Percentiles rank a stretch among this genome's conserved stretches.
These are phyloP conservation scores for Holtermanniella nyarrowii DNA, from an alignment of 768 basidiomycete genomes.

Conservation along the genomic window DNA sequence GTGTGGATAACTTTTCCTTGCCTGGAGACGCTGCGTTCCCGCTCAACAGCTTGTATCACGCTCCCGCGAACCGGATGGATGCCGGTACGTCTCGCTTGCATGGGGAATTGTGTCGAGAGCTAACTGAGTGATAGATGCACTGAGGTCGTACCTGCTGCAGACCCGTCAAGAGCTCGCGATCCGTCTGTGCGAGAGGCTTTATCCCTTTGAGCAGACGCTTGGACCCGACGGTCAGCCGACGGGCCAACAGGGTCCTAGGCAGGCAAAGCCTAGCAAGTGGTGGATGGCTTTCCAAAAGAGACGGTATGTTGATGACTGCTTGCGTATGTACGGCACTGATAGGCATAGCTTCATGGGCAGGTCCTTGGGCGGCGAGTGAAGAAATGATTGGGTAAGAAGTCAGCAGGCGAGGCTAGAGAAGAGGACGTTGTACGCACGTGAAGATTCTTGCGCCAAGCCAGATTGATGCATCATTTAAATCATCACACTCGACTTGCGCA, in stretches of 20 bases:
- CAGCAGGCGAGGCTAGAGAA: no score
- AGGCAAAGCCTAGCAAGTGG: slow-evolving; percentile 93
- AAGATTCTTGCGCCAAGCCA: no score
- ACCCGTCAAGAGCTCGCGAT: slow-evolving; percentile 83
- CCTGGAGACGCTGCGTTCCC: slow-evolving; percentile 95
- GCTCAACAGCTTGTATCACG: slow-evolving; percentile 80
- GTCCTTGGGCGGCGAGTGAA: slow-evolving; percentile 18
- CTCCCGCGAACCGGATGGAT: slow-evolving; percentile 64
- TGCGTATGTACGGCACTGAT: not conserved
- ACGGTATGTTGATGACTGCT: slow-evolving; percentile 37
- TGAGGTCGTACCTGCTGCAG: slow-evolving; percentile 84
- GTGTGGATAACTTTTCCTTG: slow-evolving; percentile 84
- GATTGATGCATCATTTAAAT: no score
- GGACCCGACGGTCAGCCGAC: slow-evolving; percentile 58
- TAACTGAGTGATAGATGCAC: slow-evolving; percentile 53
- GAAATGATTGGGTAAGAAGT: not conserved
- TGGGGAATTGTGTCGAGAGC: slow-evolving; percentile 1
- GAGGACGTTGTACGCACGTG: no score
- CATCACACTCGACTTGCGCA: no score
- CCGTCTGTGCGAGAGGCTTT: slow-evolving; percentile 74
- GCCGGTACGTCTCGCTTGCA: slow-evolving; percentile 51
- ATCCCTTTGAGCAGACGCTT: slow-evolving; percentile 46
- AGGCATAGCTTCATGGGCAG: slow-evolving; percentile 28
- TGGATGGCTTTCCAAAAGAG: slow-evolving; percentile 99
- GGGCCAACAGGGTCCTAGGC: slow-evolving; percentile 28